These are phyloP conservation scores for Lactarius trivialis DNA, from an alignment of 768 basidiomycete genomes.

Conservation along the genomic window DNA sequence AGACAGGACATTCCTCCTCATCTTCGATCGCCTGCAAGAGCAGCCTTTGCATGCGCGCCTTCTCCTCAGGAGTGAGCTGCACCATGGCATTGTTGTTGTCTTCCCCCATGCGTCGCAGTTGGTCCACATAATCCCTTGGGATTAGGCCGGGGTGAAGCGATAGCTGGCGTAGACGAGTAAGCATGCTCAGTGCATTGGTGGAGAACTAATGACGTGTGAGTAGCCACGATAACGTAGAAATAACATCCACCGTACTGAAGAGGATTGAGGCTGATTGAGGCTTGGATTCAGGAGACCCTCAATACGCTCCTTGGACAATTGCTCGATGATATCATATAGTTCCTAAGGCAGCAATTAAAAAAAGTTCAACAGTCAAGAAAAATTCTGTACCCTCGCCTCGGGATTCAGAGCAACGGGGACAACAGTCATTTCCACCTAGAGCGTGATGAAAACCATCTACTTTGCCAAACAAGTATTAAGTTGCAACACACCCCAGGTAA, in stretches of 20 bases:
- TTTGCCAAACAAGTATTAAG: slow-evolving; percentile 36
- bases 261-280: slow-evolving; percentile 30
- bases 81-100: slow-evolving; percentile 30
- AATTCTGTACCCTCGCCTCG: slow-evolving; percentile 50
- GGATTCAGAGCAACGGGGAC: slow-evolving; percentile 59
- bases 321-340: slow-evolving; percentile 66
- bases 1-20: slow-evolving; percentile 77
- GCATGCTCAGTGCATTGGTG: slow-evolving; percentile 67
- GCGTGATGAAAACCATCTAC: background rate
- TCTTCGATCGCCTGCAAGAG: slow-evolving; percentile 70
- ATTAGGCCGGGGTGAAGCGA: slow-evolving; percentile 73
- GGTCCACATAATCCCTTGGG: slow-evolving; percentile 62
- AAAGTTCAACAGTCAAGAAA: background rate
- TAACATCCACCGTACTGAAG: slow-evolving; percentile 26
- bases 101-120: slow-evolving; percentile 40
- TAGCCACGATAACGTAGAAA: slow-evolving; percentile 6
- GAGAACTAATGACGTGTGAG: slow-evolving; percentile 40
- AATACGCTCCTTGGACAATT: slow-evolving; percentile 55
- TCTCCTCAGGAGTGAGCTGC: slow-evolving; percentile 48
- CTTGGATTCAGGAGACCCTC: slow-evolving; percentile 49
- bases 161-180: slow-evolving; percentile 82
- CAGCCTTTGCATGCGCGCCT: slow-evolving; percentile 45
- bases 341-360: slow-evolving; percentile 31
- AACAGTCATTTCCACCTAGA: slow-evolving; percentile 69
- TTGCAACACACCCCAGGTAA: slow-evolving; percentile 41